Base-by-base conservation (phyloP, 2,329 filamentous ascomycete species). In the Blastomyces parvus region DNA sequence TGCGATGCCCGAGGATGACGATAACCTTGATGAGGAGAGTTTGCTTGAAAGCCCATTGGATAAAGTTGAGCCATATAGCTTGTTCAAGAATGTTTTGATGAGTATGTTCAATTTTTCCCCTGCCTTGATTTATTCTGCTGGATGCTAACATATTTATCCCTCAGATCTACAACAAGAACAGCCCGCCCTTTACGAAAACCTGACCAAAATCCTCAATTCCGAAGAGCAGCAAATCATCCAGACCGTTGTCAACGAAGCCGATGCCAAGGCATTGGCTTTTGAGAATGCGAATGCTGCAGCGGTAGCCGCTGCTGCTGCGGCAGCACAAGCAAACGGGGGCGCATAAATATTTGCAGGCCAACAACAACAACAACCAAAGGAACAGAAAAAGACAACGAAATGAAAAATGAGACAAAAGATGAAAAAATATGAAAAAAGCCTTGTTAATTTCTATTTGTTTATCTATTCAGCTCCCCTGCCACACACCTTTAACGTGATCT, bases 31-130 rank as follows among this genome's bases (percentile, higher is more conserved):
- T 75, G 94, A 97, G 71, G 93, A 92, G 74, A 89, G 90, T 64
- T 81, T 97, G 60, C 84, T 99, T 2, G 94, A 99, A 77, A 96
- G 93, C 14, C 92, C 93, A 19, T 82, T 99, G 30, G 94, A 99
- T 76, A 94, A 94, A 79, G 83, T 99, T 66, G 94, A 99, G 78
- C 92, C 93, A 2, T 99, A 99, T 72, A 84, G 87, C 73, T 81
- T 96, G 66, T 97, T 99, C 83, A 88, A 91, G 74, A 82, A 84
- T 66, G 87, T 90, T 22, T 80, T 97, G 68, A 77, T 93, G 72
- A 88, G 92, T 96, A 86, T 76, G 90, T 85, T 30, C 33, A 36
- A 36, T 56, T n/a, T 30, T 55, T 11, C 17, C 36, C 13, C 44
- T 30, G 13, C 19, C 5, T 53, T 62, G 33, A 25, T 2, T 36